Percentiles rank a stretch among this genome's conserved stretches.
phyloP scores from a whole-genome alignment of 495 filamentous ascomycete genomes.

The Chaetomium fimeti region DNA sequence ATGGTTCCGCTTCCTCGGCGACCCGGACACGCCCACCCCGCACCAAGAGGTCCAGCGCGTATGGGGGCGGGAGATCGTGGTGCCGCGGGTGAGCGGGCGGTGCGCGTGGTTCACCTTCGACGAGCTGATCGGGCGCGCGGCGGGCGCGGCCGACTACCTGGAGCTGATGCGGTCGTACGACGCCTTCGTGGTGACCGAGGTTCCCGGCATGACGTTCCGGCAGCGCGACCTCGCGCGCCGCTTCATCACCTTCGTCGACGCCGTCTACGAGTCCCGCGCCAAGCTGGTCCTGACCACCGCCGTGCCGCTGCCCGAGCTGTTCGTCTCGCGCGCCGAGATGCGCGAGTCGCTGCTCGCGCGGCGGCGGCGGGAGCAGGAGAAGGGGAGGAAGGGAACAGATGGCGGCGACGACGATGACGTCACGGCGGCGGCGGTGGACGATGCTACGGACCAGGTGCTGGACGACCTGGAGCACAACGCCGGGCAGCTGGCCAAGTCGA shows the following conservation, averaged over 20 bases:
- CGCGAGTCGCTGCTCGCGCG: slow-evolving; percentile 46
- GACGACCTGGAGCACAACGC: slow-evolving; percentile 89
- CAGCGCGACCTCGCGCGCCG: slow-evolving; percentile 85
- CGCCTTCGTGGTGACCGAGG: slow-evolving; percentile 84
- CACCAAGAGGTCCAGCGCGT: slow-evolving; percentile 76
- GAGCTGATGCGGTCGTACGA: slow-evolving; percentile 90
- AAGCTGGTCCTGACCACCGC: slow-evolving; percentile 91
- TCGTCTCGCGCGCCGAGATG: slow-evolving; percentile 80
- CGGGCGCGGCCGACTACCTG: slow-evolving; percentile 89
- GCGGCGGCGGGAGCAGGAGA: neutral
- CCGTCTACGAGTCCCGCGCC: slow-evolving; percentile 82
- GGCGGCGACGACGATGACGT: slow-evolving; percentile 32
- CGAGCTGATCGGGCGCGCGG: slow-evolving; percentile 83
- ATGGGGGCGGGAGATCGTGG: slow-evolving; percentile 87
- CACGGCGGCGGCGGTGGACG: slow-evolving; percentile 53
- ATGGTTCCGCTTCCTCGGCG: slow-evolving; percentile 93
- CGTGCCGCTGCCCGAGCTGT: slow-evolving; percentile 79
- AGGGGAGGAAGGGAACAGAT: slow-evolving; percentile 32
- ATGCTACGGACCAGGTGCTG: slow-evolving; percentile 87
- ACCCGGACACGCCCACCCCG: slow-evolving; percentile 73
- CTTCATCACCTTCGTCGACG: slow-evolving; percentile 97
- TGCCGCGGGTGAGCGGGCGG: slow-evolving; percentile 81
- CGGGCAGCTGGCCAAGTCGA: slow-evolving; percentile 77
- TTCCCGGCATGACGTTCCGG: slow-evolving; percentile 84
- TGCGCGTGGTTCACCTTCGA: slow-evolving; percentile 88